Percentiles rank a stretch among this genome's conserved stretches.
phyloP scores from a whole-genome alignment of 1,284 basidiomycete species.

The Microbotryomycetes sp. region DNA sequence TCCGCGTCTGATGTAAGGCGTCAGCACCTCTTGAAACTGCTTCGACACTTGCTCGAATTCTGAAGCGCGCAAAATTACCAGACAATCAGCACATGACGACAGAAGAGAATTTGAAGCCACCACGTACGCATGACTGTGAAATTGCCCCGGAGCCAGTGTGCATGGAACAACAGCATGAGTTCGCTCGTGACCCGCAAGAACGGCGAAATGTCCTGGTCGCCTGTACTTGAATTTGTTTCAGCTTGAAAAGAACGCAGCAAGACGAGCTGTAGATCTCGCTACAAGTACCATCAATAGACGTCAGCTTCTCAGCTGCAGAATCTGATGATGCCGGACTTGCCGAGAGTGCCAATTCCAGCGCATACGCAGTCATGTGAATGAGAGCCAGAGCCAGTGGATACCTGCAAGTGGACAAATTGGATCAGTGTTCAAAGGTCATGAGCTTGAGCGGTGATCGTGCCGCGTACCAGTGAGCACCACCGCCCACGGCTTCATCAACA shows the following conservation, averaged over 20 bases:
- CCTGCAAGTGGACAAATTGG: slow-evolving; percentile 3
- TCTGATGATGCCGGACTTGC: not conserved
- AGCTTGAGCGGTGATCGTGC: not conserved
- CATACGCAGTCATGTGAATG: slow-evolving; percentile 30
- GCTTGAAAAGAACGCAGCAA: slow-evolving; percentile 19
- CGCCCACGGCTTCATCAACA: slow-evolving; percentile 23
- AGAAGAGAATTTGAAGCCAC: not conserved
- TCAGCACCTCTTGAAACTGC: slow-evolving; percentile 16
- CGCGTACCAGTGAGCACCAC: slow-evolving; percentile 18
- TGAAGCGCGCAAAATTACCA: not conserved
- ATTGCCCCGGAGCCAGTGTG: slow-evolving; percentile 16
- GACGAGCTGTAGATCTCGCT: slow-evolving; percentile 32
- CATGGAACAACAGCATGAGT: slow-evolving; percentile 27
- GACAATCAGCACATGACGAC: not conserved
- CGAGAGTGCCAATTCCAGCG: slow-evolving; percentile 16
- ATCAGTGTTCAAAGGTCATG: not conserved
- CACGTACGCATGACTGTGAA: slow-evolving; percentile 29
- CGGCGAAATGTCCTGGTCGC: not conserved
- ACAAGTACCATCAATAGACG: too few relatives aligned
- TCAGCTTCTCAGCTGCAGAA: too few relatives aligned
- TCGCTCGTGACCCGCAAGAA: slow-evolving; percentile 19
- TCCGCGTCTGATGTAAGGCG: slow-evolving; percentile 28
- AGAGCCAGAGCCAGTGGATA: slow-evolving; percentile 29
- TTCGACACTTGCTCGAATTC: slow-evolving; percentile 25
- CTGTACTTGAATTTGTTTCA: not conserved